Base-by-base conservation (phyloP, 352 stramenopile species). In the Phytophthora brassicae region DNA sequence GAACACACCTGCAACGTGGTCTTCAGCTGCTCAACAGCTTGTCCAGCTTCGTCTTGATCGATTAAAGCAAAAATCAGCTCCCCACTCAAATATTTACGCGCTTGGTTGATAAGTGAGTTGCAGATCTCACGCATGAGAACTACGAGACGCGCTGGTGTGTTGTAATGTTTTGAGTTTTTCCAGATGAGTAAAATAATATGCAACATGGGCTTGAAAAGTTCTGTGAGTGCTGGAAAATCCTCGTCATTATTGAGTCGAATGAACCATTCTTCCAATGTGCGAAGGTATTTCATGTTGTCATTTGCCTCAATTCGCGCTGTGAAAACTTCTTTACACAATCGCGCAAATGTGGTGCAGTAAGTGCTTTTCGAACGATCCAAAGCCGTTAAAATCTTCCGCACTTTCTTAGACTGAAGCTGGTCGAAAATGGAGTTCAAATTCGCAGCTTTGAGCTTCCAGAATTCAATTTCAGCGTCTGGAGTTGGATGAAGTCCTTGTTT, bases 161-260 rank as follows among this genome's bases (percentile, higher is more conserved):
- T 99, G 88, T 99, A 99, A 75, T 99, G 90, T 72, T 97, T 97
- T 22, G 94, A 99, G 78, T 99, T 98, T 72, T 99, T 99, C 97
- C 97, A 99, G 61, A 99, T 99, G 19, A 99, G 75, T 58, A 99
- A 79, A 13, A 99, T 97, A 52, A 98, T 98, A 69, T 99, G 96
- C 14, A 99, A 75, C 79, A 98, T 98, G n/a, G 97, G 97, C 74
- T 98, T 99, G 79, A 99, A 99, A 17, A 98, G 75, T 50, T 96
- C 79, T 2, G 84, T 86, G 11, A 98, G 74, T 11, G 88, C 93
- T 7, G 90, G 89, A 48, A 98, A 98, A 67, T 98, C 95, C 42
- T 98, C 94, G 60, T 97, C 93, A 38, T 94, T 96, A 66, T 98
- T 97, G 19, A 99, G 75, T 14, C 94, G 95, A 36, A 96, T 94